A percentile compares a stretch with the other conserved stretches of the same genome.
Conservation (phyloP, 371 early-diverging fungal species). For the Dichotomocladium elegans region DNA sequence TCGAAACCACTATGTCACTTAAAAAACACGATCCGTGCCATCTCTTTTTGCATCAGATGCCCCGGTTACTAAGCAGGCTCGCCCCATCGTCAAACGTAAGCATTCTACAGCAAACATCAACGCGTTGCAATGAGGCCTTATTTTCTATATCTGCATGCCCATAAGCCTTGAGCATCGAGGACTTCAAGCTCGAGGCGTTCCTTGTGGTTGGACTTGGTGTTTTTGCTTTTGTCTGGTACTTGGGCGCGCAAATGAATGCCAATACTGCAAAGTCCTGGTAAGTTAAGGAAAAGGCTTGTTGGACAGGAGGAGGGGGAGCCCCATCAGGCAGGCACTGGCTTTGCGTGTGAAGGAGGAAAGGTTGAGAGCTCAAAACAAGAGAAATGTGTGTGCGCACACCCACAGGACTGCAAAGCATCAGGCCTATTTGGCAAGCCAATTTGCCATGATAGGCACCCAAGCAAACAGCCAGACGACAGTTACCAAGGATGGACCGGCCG, state of each 20-base stretch:
- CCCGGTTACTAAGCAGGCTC: too few species aligned
- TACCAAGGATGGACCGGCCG: constrained; percentile 67
- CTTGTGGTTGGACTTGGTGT: constrained; percentile 13
- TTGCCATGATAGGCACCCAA: constrained; percentile 65
- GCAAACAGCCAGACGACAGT: constrained; percentile 35
- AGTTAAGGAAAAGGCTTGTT: too few species aligned
- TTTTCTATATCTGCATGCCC: too few species aligned
- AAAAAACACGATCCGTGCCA: too few species aligned
- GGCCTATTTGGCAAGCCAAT: constrained; percentile 46
- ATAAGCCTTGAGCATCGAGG: constrained; percentile 21
- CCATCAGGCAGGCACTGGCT: too few species aligned
- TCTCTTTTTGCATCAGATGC: too few species aligned
- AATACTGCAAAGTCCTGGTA: constrained; percentile 39
- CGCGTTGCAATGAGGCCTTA: too few species aligned
- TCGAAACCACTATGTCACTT: too few species aligned
- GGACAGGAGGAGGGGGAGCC: too few species aligned
- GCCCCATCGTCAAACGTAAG: constrained; percentile 1
- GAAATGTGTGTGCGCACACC: background rate
- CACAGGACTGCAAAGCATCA: constrained; percentile 34
- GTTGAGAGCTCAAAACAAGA: too few species aligned
- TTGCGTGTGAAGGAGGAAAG: too few species aligned
- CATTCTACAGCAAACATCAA: too few species aligned
- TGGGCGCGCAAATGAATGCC: constrained; percentile 28
- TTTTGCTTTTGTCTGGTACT: constrained; percentile 23
- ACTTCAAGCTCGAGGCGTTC: constrained; percentile 32